Evolutionary conservation across 2,329 filamentous ascomycete genomes (phyloP).

Genomic region (Pseudodiploospora longispora): DNA sequence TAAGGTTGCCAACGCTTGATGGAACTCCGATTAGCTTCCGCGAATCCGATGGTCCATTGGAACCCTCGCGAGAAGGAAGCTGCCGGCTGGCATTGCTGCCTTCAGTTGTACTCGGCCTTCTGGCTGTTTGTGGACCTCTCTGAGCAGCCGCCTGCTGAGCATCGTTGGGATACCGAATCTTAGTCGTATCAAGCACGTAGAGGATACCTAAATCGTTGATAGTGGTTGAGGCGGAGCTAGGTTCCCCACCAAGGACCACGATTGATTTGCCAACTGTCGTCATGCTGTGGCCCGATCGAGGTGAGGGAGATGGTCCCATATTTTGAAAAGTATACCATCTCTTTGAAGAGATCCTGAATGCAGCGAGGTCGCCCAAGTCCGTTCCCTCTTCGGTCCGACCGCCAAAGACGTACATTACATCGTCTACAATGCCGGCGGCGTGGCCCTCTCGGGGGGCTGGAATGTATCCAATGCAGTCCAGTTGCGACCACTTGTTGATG

Average conservation of each 20-base stretch:
- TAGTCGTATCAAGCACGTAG: constrained; percentile 88
- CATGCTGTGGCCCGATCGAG: constrained; percentile 95
- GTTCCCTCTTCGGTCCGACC: constrained; percentile 88
- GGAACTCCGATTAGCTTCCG: constrained; percentile 38
- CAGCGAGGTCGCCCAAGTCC: constrained; percentile 87
- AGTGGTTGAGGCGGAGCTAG: constrained; percentile 75
- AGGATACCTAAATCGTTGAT: constrained; percentile 79
- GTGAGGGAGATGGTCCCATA: constrained; percentile 92
- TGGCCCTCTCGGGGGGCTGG: constrained; percentile 90
- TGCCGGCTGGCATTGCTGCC: constrained; percentile 27
- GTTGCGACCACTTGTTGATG: constrained; percentile 73
- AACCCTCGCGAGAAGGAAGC: constrained; percentile 41
- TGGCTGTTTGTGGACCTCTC: constrained; percentile 27
- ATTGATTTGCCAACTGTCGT: constrained; percentile 89
- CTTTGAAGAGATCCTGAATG: constrained; percentile 64
- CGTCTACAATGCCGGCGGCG: constrained; percentile 84
- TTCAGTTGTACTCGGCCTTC: constrained; percentile 32
- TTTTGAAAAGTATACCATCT: constrained; percentile 99
- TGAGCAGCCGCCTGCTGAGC: constrained; percentile 29
- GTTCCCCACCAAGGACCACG: constrained; percentile 87
- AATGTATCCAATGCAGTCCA: constrained; percentile 97
- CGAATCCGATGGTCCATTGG: constrained; percentile 41
- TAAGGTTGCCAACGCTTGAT: constrained; percentile 24
- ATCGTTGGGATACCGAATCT: constrained; percentile 93
- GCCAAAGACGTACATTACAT: constrained; percentile 99